Evolutionary conservation across 352 stramenopile genomes (phyloP), one percentile per base, ranked within the genome.

Genomic region (Halophytophthora polymorphica): DNA sequence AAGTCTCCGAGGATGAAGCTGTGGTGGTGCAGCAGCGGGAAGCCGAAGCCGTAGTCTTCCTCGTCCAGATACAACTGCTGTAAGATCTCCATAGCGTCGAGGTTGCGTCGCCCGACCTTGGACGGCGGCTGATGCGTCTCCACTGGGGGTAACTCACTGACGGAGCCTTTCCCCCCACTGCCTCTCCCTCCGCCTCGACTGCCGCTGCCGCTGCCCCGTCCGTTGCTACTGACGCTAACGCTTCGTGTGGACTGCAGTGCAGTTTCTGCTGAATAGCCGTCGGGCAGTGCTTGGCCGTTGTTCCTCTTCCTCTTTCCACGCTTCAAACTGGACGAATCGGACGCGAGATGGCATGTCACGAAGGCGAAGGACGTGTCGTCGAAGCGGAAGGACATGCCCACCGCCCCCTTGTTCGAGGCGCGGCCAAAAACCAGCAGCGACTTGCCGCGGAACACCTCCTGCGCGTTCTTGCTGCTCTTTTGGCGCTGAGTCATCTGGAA

Each of bases 1-100:
- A 97, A 71, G 63, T 97, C 88, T 5, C 88, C 88, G 4, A 97
- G 67, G 22, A 97, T 80, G 45, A 97, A 91, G 43, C 78, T 92
- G 66, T 96, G 82, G 47, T 96, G 83, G 45, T 93, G 78, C 21
- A 93, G 58, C 33, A 90, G 51, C 15, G 83, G 71, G 34, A 93
- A 86, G 2, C 88, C 86, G 58, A 95, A 91, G n/a, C 80, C 78
- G 28, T 88, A 81, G 55, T 95, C 83, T 42, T 93, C 81, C 58
- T 83, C 69, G 31, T 92, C 75, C 41, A 96, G 55, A 34, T 90
- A 78, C 19, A 95, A 60, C 46, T 93, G 72, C 56, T 91, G 77
- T 2, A 96, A 46, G 37, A 95, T 92, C 53, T 87, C 67, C 64
- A 86, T 81, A 6, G 83, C 83, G 48, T 93, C 82, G 25, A 85